Evolutionary conservation across 352 stramenopile species (phyloP).

Genomic region (Saprolegnia parasitica): DNA sequence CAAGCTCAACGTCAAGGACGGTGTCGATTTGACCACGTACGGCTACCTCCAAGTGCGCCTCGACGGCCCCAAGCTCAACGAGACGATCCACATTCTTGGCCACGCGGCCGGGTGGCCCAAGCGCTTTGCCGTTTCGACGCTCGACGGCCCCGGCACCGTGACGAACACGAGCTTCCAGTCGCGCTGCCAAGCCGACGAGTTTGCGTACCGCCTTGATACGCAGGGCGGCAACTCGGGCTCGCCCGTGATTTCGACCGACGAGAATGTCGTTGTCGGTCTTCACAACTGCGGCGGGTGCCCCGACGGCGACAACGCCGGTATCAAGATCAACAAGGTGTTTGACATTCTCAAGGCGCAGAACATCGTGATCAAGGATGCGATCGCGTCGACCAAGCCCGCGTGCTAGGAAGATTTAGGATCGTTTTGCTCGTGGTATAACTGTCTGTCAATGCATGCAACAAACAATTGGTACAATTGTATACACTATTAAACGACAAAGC

Average conservation of each 20-base stretch:
- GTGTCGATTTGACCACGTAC: constrained; percentile 47
- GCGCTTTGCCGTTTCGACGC: background rate
- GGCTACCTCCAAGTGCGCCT: constrained; percentile 54
- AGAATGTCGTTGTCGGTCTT: constrained; percentile 62
- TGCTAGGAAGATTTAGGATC: background rate
- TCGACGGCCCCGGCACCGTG: background rate
- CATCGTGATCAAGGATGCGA: constrained; percentile 42
- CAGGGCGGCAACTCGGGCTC: constrained; percentile 65
- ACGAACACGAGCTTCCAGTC: constrained; percentile 1
- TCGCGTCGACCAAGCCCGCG: background rate
- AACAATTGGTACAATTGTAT: too few relatives aligned
- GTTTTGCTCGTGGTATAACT: too few relatives aligned
- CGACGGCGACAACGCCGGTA: constrained; percentile 50
- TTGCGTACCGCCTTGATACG: constrained; percentile 68
- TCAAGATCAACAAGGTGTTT: constrained; percentile 67
- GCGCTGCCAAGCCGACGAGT: constrained; percentile 44
- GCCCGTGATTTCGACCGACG: constrained; percentile 46
- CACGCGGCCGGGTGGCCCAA: constrained; percentile 32
- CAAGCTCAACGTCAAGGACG: constrained; percentile 36
- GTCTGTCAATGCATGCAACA: too few relatives aligned
- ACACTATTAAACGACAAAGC: too few relatives aligned
- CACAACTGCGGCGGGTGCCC: constrained; percentile 70
- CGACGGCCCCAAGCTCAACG: constrained; percentile 40
- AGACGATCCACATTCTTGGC: constrained; percentile 59
- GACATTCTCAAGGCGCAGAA: constrained; percentile 41